Conservation (phyloP, 148 eudicot genomes). For the Dysphania ambrosioides region DNA sequence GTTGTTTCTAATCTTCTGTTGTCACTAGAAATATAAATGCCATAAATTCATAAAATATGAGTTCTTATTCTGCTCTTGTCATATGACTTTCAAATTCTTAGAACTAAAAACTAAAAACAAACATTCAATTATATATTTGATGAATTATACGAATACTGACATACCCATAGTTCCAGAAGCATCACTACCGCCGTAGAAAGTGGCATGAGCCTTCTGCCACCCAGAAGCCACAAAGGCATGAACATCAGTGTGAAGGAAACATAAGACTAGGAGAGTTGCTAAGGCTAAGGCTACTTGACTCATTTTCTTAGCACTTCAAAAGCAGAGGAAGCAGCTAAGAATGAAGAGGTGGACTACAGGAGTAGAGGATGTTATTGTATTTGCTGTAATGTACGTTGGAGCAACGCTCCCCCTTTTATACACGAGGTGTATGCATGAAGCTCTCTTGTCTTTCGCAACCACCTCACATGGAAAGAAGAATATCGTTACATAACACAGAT, state of each 20-base stretch:
- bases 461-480: slow-evolving; percentile 31
- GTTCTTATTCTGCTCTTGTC: too few relatives aligned
- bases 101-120: too few relatives aligned
- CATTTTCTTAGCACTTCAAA: slow-evolving; percentile 24
- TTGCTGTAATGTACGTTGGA: slow-evolving; percentile 3
- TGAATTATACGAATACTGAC: background rate
- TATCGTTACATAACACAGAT: background rate
- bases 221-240: slow-evolving; percentile 52
- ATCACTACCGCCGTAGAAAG: slow-evolving; percentile 70
- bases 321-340: background rate
- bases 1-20: too few relatives aligned
- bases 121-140: too few relatives aligned
- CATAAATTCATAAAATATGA: too few relatives aligned
- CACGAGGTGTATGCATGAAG: background rate
- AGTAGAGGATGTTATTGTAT: background rate
- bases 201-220: slow-evolving; percentile 57
- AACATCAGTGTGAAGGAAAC: slow-evolving; percentile 28
- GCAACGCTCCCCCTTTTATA: slow-evolving; percentile 16
- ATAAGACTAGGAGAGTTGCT: slow-evolving; percentile 20
- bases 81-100: too few relatives aligned
- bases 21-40: too few relatives aligned
- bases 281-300: slow-evolving; percentile 18
- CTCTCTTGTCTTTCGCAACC: slow-evolving; percentile 18
- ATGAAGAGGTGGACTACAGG: background rate
- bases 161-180: slow-evolving; percentile 85